phyloP scores from a whole-genome alignment of 768 basidiomycete genomes.

The Saitozyma podzolica region DNA sequence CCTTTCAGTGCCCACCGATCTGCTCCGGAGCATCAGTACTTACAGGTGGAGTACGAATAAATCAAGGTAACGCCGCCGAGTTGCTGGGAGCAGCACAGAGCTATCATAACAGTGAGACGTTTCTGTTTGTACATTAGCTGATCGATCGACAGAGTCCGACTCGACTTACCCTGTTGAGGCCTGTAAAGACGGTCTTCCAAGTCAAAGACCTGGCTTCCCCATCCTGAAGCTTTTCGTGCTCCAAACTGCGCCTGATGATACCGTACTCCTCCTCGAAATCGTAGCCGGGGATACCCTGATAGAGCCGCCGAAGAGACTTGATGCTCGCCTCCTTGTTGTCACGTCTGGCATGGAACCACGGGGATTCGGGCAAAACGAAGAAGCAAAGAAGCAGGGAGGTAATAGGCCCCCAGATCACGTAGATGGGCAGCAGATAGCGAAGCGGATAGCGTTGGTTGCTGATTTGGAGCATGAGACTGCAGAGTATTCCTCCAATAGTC shows the following conservation, averaged over 20 bases:
- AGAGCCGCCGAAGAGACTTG: slow-evolving; percentile 7
- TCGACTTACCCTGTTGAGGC: too few species aligned
- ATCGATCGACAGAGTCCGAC: background rate
- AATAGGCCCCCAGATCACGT: slow-evolving; percentile 14
- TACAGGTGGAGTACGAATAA: slow-evolving; percentile 15
- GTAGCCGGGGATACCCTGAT: slow-evolving; percentile 14
- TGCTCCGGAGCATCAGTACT: background rate
- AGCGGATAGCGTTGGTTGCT: slow-evolving; percentile 10
- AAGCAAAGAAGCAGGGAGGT: slow-evolving; percentile 12
- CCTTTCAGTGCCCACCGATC: background rate
- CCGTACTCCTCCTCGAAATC: slow-evolving; percentile 20
- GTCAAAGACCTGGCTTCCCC: background rate
- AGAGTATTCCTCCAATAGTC: too few species aligned
- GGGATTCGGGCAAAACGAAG: slow-evolving; percentile 15
- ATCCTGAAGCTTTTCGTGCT: slow-evolving; percentile 3
- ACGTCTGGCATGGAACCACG: slow-evolving; percentile 15
- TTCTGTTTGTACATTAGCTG: slow-evolving; percentile 7
- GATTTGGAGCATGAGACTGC: too few species aligned
- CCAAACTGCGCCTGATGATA: slow-evolving; percentile 14
- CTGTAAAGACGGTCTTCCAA: too few species aligned
- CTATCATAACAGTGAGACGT: slow-evolving; percentile 12
- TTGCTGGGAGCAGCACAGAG: slow-evolving; percentile 5
- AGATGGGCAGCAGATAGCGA: slow-evolving; percentile 13
- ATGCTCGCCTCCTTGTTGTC: slow-evolving; percentile 12
- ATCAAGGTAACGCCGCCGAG: slow-evolving; percentile 13